Percentiles rank a stretch among this genome's conserved stretches.
These are phyloP conservation scores for Rhizoctonia solani DNA, from an alignment of 1,284 basidiomycete genomes.

Conservation along the genomic window DNA sequence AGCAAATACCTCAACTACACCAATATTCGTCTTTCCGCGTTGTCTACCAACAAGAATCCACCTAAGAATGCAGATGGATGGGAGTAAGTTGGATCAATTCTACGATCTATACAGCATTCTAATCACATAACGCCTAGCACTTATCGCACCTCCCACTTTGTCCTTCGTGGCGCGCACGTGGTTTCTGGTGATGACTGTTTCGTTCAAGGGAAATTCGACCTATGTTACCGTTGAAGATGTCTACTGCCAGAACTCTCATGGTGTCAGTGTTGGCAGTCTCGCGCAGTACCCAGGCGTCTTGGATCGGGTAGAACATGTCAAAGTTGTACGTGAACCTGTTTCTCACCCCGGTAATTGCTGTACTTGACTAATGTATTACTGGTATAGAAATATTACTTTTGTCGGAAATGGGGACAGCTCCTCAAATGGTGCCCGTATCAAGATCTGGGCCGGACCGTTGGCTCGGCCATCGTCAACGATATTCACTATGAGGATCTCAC, in stretches of 20 bases:
- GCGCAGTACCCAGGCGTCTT: conserved; percentile 31
- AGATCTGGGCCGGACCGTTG: conserved; percentile 32
- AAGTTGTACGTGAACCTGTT: conserved; percentile 13
- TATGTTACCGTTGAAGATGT: conserved; percentile 27
- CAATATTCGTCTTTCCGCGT: conserved; percentile 28
- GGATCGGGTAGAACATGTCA: conserved; percentile 22
- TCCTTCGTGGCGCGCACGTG: conserved; percentile 16
- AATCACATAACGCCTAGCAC: neutral
- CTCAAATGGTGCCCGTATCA: conserved; percentile 33
- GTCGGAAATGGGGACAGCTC: conserved; percentile 11
- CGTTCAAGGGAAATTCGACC: conserved; percentile 32
- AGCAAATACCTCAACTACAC: conserved; percentile 29
- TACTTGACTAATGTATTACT: neutral
- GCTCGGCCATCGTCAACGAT: conserved; percentile 13
- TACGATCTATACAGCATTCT: neutral
- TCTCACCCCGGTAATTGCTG: neutral
- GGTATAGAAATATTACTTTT: conserved; percentile 29
- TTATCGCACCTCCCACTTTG: conserved; percentile 21
- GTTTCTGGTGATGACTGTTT: conserved; percentile 36
- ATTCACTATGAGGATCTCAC: conserved; percentile 14
- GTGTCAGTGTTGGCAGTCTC: conserved; percentile 29
- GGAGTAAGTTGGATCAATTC: conserved; percentile 17
- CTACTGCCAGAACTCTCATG: too few relatives aligned
- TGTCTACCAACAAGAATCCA: conserved; percentile 19
- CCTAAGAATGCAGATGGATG: conserved; percentile 34